These are phyloP conservation scores for Pichia sp. DNA, from an alignment of 1,139 yeast genomes.

Conservation along the genomic window DNA sequence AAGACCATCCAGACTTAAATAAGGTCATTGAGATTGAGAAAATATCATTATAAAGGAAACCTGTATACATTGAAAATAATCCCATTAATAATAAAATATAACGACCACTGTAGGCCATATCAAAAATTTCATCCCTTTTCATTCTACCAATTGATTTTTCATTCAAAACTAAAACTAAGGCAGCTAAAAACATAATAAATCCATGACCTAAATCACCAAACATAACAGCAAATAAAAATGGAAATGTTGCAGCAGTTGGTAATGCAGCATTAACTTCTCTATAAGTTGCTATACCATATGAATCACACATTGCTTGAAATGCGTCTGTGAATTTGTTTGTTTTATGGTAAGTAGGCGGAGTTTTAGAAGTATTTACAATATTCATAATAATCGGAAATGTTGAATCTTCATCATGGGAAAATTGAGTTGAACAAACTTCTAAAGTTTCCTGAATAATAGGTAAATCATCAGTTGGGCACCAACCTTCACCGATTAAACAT, in stretches of 20 bases:
- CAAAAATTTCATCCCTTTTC: constrained; percentile 73
- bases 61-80: constrained; percentile 70
- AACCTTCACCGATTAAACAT: constrained; percentile 69
- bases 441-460: constrained; percentile 29
- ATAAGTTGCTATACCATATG: constrained; percentile 73
- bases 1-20: constrained; percentile 69
- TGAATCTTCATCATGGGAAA: constrained; percentile 21
- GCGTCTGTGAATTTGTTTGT: constrained; percentile 73
- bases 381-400: constrained; percentile 61
- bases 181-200: constrained; percentile 55
- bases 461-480: constrained; percentile 65
- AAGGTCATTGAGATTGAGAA: constrained; percentile 73
- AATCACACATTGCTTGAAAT: constrained; percentile 72
- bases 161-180: constrained; percentile 50
- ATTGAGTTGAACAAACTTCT: constrained; percentile 28
- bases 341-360: constrained; percentile 76
- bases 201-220: constrained; percentile 87
- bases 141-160: constrained; percentile 53
- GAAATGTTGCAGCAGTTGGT: constrained; percentile 74
- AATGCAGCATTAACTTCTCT: constrained; percentile 78
- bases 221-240: constrained; percentile 84
- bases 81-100: constrained; percentile 74
- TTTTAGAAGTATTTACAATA: constrained; percentile 55
- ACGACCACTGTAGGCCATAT: constrained; percentile 75
- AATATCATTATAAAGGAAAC: constrained; percentile 67